A percentile compares a stretch with the other conserved stretches of the same genome.
Conservation (phyloP, 345 rosid genomes). For the Eucalyptus regnans region DNA sequence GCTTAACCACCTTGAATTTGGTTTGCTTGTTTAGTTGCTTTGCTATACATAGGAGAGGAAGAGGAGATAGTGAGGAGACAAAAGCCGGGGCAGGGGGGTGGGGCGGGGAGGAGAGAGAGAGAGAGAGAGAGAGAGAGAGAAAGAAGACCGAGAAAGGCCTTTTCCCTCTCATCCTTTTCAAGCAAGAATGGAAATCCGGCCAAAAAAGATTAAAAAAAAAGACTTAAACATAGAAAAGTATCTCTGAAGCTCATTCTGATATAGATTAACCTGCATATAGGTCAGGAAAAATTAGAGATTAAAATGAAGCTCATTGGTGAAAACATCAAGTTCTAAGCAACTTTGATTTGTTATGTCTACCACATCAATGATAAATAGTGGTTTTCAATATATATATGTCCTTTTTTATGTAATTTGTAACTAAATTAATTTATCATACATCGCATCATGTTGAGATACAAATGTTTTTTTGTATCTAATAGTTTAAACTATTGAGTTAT, state of each 20-base stretch:
- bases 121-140: not conserved
- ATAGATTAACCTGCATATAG: not conserved
- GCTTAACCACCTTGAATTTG: constrained; percentile 19
- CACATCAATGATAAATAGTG: not conserved
- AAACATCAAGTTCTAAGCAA: not conserved
- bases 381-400: not conserved
- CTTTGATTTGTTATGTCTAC: not conserved
- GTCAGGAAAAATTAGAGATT: not conserved
- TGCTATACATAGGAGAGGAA: not conserved
- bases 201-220: not conserved
- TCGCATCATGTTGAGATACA: not conserved
- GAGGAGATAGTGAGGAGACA: not conserved
- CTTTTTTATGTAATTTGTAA: not conserved
- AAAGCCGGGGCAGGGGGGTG: not conserved
- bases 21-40: constrained; percentile 48
- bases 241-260: not conserved
- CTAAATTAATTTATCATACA: not conserved
- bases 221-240: not conserved
- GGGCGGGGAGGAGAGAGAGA: accelerated
- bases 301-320: not conserved
- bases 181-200: not conserved
- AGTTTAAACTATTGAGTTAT: not conserved
- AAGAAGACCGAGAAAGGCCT: not conserved
- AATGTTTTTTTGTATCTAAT: not conserved
- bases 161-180: not conserved